Percentiles rank a stretch among this genome's conserved stretches.
These are phyloP conservation scores for Nymphaea colorata DNA, from an alignment of 164 flowering plant species.

Conservation along the genomic window DNA sequence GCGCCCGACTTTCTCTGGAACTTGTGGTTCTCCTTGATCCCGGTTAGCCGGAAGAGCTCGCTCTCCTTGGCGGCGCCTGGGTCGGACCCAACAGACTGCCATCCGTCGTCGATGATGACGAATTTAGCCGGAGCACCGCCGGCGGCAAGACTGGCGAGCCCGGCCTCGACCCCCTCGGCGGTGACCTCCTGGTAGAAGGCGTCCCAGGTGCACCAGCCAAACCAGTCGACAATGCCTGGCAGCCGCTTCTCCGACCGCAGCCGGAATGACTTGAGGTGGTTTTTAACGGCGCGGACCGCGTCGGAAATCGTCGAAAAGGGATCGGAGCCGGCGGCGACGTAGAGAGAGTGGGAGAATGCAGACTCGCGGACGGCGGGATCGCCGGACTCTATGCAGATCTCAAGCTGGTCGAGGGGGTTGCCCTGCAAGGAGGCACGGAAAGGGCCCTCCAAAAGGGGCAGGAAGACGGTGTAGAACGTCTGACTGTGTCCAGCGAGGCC, in stretches of 20 bases:
- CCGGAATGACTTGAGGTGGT: conserved; percentile 60
- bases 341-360: conserved; percentile 50
- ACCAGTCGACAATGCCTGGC: conserved; percentile 70
- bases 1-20: conserved; percentile 50
- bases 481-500: too few species aligned
- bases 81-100: conserved; percentile 76
- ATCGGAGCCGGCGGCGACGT: conserved; percentile 54
- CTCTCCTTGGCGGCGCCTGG: conserved; percentile 8
- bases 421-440: conserved; percentile 81
- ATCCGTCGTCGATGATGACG: conserved; percentile 93
- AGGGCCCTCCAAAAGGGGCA: conserved; percentile 75
- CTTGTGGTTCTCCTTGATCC: conserved; percentile 71
- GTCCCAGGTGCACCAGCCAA: conserved; percentile 99
- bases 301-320: conserved; percentile 57
- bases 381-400: conserved; percentile 87
- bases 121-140: conserved; percentile 79
- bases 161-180: conserved; percentile 81
- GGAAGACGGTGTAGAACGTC: conserved; percentile 58
- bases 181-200: conserved; percentile 92
- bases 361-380: conserved; percentile 48
- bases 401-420: conserved; percentile 50
- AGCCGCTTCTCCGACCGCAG: conserved; percentile 72
- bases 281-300: conserved; percentile 50
- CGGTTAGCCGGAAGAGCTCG: conserved; percentile 48
- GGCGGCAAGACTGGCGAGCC: conserved; percentile 43